phyloP scores from a whole-genome alignment of 2,329 filamentous ascomycete genomes.

The Emmonsiellopsis sp. region DNA sequence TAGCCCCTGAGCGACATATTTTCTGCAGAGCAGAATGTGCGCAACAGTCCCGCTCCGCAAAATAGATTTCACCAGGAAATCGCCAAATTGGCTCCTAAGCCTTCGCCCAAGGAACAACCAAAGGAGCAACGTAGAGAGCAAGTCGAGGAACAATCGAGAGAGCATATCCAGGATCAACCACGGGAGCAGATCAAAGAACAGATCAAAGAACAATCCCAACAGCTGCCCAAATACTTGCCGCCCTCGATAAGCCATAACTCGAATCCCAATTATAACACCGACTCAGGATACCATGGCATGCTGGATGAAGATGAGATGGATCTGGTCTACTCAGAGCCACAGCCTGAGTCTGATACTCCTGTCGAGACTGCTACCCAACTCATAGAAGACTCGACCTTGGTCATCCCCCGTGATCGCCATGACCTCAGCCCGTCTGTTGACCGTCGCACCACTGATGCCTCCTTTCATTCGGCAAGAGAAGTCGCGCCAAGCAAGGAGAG shows the following conservation, averaged over 20 bases:
- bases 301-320: constrained; percentile 32
- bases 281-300: constrained; percentile 41
- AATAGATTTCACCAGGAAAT: constrained; percentile 27
- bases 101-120: constrained; percentile 13
- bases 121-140: too few relatives aligned
- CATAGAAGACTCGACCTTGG: constrained; percentile 20
- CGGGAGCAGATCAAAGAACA: too few relatives aligned
- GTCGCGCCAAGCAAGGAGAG: constrained; percentile 23
- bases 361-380: constrained; percentile 25
- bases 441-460: constrained; percentile 33
- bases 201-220: constrained; percentile 6
- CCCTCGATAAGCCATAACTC: constrained; percentile 28
- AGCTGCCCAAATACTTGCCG: constrained; percentile 13
- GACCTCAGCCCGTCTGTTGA: constrained; percentile 19
- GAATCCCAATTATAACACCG: constrained; percentile 31
- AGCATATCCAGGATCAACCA: too few relatives aligned
- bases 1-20: constrained; percentile 42
- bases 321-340: constrained; percentile 4
- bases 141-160: too few relatives aligned
- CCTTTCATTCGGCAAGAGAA: constrained; percentile 39
- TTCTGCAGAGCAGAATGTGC: constrained; percentile 29
- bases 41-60: constrained; percentile 24
- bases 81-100: constrained; percentile 19
- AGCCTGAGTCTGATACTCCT: constrained; percentile 4
- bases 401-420: constrained; percentile 8